These are phyloP conservation scores for Neoboletus brunneissimus DNA, from an alignment of 768 basidiomycete genomes.

Conservation along the genomic window DNA sequence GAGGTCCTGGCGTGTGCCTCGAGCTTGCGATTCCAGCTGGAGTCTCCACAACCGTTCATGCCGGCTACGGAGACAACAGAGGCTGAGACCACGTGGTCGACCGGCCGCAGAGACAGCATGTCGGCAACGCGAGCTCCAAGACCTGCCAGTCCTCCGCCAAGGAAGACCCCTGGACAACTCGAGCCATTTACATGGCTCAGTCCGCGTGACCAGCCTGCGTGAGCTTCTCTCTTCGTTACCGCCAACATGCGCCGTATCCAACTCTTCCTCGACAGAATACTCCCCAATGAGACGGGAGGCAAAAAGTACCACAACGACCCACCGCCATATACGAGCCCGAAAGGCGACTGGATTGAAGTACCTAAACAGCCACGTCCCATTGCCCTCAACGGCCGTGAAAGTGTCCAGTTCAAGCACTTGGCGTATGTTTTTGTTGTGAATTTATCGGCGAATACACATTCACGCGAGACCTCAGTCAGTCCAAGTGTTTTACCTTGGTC, in stretches of 20 bases:
- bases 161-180: not conserved
- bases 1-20: slow-evolving; percentile 23
- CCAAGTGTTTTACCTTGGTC: slow-evolving; percentile 23
- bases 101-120: not conserved
- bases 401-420: slow-evolving; percentile 17
- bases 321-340: slow-evolving; percentile 16
- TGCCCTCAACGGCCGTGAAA: slow-evolving; percentile 10
- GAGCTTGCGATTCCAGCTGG: slow-evolving; percentile 16
- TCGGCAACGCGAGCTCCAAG: not conserved
- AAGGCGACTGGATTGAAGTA: slow-evolving; percentile 7
- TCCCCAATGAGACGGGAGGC: not conserved
- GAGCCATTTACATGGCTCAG: slow-evolving; percentile 6
- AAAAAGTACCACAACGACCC: not conserved
- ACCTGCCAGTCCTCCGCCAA: not conserved
- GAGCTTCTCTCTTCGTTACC: slow-evolving; percentile 3
- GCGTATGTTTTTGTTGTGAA: slow-evolving; percentile 11
- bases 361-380: slow-evolving; percentile 9
- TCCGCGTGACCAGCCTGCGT: slow-evolving; percentile 5
- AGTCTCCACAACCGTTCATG: not conserved
- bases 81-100: not conserved
- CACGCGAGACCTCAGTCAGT: slow-evolving; percentile 9
- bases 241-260: not conserved
- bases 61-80: not conserved
- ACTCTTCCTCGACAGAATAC: not conserved
- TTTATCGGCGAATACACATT: not conserved